A percentile compares a stretch with the other conserved stretches of the same genome.
Evolutionary conservation across 495 filamentous ascomycete species (phyloP).

Genomic region (Lasiosphaeria miniovina): DNA sequence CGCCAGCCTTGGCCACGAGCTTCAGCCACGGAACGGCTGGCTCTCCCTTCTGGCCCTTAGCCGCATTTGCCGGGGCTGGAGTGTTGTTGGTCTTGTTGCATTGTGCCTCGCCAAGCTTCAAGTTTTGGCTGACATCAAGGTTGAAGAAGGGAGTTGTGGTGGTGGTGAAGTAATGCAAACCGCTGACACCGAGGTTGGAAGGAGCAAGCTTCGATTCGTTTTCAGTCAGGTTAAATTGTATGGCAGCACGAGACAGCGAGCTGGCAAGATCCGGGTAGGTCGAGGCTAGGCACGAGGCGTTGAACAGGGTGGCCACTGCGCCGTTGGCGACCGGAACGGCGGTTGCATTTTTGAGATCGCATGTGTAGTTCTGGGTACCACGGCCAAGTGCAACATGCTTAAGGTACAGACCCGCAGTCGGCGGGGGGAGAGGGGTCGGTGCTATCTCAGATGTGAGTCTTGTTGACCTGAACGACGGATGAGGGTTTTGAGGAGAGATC

Average conservation of each 20-base stretch:
- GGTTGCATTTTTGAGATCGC: slow-evolving; percentile 54
- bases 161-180: slow-evolving; percentile 76
- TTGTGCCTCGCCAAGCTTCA: slow-evolving; percentile 58
- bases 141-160: slow-evolving; percentile 75
- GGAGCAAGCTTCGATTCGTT: slow-evolving; percentile 41
- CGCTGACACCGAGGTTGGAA: slow-evolving; percentile 59
- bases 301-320: slow-evolving; percentile 83
- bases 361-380: slow-evolving; percentile 92
- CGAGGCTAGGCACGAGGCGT: slow-evolving; percentile 75
- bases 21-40: slow-evolving; percentile 73
- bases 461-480: neutral
- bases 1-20: slow-evolving; percentile 49
- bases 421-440: slow-evolving; percentile 51
- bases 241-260: slow-evolving; percentile 49
- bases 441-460: slow-evolving; percentile 31
- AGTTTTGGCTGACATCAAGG: slow-evolving; percentile 46
- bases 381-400: slow-evolving; percentile 82
- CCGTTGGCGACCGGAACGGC: slow-evolving; percentile 63
- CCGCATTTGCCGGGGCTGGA: slow-evolving; percentile 57
- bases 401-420: slow-evolving; percentile 54
- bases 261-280: slow-evolving; percentile 61
- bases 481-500: slow-evolving; percentile 8
- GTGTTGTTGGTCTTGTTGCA: slow-evolving; percentile 54
- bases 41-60: slow-evolving; percentile 48
- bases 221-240: slow-evolving; percentile 52